Evolutionary conservation across 768 basidiomycete genomes (phyloP).

Genomic region (Asterophora lycoperdoides): DNA sequence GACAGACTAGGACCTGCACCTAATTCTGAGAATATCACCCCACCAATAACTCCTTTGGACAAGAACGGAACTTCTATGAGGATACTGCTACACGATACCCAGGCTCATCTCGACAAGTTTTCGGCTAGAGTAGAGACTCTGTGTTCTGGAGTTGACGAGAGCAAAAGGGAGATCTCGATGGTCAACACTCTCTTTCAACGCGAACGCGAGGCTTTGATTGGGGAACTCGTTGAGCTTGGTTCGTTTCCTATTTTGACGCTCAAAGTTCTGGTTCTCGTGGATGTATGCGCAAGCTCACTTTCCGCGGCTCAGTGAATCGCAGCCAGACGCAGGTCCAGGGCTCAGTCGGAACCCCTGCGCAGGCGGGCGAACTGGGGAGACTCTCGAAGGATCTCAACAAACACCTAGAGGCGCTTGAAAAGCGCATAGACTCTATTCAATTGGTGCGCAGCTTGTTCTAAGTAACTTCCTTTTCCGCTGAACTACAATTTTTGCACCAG

Average conservation of each 20-base stretch:
- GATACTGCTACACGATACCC: constrained; percentile 70
- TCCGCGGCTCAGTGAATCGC: constrained; percentile 46
- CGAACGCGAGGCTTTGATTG: constrained; percentile 52
- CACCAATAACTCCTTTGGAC: constrained; percentile 52
- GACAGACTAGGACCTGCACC: constrained; percentile 28
- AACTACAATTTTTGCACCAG: constrained; percentile 21
- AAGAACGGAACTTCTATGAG: constrained; percentile 68
- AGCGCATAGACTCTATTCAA: constrained; percentile 55
- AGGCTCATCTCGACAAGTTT: constrained; percentile 66
- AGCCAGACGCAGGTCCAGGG: constrained; percentile 59
- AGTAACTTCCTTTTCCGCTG: neutral
- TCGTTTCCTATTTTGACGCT: constrained; percentile 20
- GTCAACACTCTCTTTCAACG: constrained; percentile 56
- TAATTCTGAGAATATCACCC: constrained; percentile 12
- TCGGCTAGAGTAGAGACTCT: constrained; percentile 53
- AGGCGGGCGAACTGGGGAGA: constrained; percentile 36
- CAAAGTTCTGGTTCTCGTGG: constrained; percentile 3
- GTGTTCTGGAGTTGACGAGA: constrained; percentile 44
- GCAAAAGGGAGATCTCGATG: constrained; percentile 47
- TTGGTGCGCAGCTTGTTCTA: constrained; percentile 28
- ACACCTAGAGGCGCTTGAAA: constrained; percentile 44
- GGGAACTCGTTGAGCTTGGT: constrained; percentile 57
- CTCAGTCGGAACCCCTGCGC: constrained; percentile 53
- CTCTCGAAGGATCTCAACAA: constrained; percentile 38
- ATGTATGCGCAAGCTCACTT: constrained; percentile 13